phyloP scores from a whole-genome alignment of 2,329 filamentous ascomycete species.

The Ophiostoma himal-ulmi region DNA sequence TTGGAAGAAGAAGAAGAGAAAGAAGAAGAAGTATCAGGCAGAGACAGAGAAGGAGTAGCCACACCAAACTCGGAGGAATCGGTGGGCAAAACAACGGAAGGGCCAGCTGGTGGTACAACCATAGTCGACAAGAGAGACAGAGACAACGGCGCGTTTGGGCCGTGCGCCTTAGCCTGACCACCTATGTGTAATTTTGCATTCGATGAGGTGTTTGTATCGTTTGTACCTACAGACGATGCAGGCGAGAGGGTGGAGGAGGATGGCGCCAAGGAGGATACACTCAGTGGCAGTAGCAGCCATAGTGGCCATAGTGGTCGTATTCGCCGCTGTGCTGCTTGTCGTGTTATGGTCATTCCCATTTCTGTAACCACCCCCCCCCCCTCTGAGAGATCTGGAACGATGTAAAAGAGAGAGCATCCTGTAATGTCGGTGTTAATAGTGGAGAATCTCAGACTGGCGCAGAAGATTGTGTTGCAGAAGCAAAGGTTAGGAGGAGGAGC shows the following conservation, averaged over 20 bases:
- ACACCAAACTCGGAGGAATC: background rate
- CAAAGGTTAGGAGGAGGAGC: slow-evolving; percentile 1
- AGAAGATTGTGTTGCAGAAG: slow-evolving; percentile 5
- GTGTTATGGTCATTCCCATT: background rate
- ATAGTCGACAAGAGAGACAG: slow-evolving; percentile 11
- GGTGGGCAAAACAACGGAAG: slow-evolving; percentile 15
- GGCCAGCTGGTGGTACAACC: slow-evolving; percentile 6
- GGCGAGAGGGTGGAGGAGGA: slow-evolving; percentile 4
- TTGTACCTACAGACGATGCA: slow-evolving; percentile 8
- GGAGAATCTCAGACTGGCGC: background rate
- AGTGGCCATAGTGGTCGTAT: background rate
- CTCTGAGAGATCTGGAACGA: slow-evolving; percentile 3
- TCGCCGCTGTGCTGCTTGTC: background rate
- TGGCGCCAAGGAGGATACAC: background rate
- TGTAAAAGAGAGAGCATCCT: slow-evolving; percentile 8
- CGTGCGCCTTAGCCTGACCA: slow-evolving; percentile 28
- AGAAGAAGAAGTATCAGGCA: background rate
- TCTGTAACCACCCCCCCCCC: slow-evolving; percentile 5
- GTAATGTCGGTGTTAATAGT: slow-evolving; percentile 13
- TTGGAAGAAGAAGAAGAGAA: background rate
- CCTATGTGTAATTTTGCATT: background rate
- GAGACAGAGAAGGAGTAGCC: background rate
- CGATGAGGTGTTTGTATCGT: slow-evolving; percentile 16
- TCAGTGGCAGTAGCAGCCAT: background rate
- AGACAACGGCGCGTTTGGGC: slow-evolving; percentile 27